Evolutionary conservation across 169 alveolate species (phyloP).

Genomic region (Babesia ovis): DNA sequence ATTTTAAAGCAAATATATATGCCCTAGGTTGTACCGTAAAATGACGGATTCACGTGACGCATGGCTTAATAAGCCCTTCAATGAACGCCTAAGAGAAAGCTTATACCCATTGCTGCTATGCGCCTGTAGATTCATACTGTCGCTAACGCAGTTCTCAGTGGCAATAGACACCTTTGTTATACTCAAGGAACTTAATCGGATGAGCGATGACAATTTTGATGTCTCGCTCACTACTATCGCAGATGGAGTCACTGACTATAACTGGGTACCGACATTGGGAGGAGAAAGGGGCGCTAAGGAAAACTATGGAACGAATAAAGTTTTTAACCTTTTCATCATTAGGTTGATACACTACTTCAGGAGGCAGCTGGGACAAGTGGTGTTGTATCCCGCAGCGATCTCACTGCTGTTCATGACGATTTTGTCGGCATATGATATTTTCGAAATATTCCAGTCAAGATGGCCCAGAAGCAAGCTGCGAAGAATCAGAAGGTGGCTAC

Average conservation of each 20-base stretch:
- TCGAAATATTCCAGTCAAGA: conserved; percentile 16
- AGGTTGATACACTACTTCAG: conserved; percentile 41
- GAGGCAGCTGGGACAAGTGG: conserved; percentile 1
- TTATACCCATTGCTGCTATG: conserved; percentile 25
- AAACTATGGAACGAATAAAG: conserved; percentile 23
- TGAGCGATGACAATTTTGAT: conserved; percentile 12
- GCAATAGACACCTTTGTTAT: conserved; percentile 32
- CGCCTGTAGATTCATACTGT: conserved; percentile 25
- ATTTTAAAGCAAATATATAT: too few relatives aligned
- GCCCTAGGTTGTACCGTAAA: too few relatives aligned
- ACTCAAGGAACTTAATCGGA: conserved; percentile 3
- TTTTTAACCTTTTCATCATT: conserved; percentile 37
- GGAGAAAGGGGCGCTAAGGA: neutral
- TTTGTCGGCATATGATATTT: conserved; percentile 15
- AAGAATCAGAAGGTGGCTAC: neutral
- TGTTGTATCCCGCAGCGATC: conserved; percentile 18
- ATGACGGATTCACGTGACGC: neutral
- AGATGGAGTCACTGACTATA: neutral
- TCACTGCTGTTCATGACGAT: conserved; percentile 24
- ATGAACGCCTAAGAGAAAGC: neutral
- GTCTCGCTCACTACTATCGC: conserved; percentile 21
- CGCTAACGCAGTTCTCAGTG: conserved; percentile 49
- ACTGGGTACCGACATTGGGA: conserved; percentile 43
- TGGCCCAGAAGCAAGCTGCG: neutral
- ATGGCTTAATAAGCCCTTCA: neutral